Base-by-base conservation (phyloP, 306 rosid genomes). In the Dalbergia cultrata region DNA sequence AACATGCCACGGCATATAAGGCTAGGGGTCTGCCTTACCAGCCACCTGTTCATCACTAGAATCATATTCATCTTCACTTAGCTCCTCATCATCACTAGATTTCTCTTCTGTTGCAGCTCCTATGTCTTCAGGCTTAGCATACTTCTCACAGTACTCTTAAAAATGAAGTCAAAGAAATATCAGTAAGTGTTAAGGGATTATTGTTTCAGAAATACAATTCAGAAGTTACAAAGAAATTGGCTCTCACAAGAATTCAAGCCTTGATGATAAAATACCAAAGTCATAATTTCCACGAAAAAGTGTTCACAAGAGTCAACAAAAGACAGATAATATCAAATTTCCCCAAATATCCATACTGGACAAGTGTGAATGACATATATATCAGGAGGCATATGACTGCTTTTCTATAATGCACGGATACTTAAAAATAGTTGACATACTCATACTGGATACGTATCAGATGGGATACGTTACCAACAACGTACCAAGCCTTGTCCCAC, bases 21-120 rank as follows among this genome's bases (percentile, higher is more conserved):
- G 60, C 54, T 83, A 88, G 21, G 87, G 91, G 75, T 88, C 89
- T 65, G 88, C 91, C 67, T 85, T 72, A 67, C 89, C 89, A 71
- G 85, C 91, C 59, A 88, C 84, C 80, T 88, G 89, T 74, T 85
- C 91, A 78, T 88, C 91, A 53, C 81, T 70, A 22, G 89, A 88
- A 81, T 85, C 91, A 81, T 82, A 78, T 78, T 85, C 91, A 74
- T 83, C 87, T 74, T 85, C 91, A 58, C 66, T 85, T 70, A 85
- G 60, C 82, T 88, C 91, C 72, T 88, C 91, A 53, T 88, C 91
- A 60, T 88, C 91, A 78, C 89, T 88, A 5, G 91, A 88, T 75
- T 81, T 67, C 57, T 88, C 89, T 83, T 88, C 89, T 33, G 84
- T 34, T 5, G 78, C 85, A 59, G 75, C 87, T 77, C 91, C 91